Evolutionary conservation across 768 basidiomycete genomes (phyloP), one percentile per base, ranked within the genome.

Genomic region (Stropharia rugosoannulata): DNA sequence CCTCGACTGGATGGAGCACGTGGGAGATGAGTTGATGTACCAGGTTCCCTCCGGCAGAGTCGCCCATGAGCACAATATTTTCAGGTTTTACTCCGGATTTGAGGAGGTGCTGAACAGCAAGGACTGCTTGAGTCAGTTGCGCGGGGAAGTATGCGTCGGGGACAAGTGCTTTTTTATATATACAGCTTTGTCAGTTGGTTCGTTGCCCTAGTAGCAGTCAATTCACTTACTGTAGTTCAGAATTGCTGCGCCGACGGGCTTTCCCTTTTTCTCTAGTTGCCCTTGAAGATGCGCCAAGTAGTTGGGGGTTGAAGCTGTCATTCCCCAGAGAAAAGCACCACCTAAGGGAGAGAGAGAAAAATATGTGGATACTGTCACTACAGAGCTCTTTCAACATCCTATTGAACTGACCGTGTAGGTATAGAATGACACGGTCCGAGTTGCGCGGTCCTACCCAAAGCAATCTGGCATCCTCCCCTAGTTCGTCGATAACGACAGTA

Each of bases 31-130:
- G 54, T 55, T 75, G 71, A 18, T 75, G 59, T 15, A 71, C 59
- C 16, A 77, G 66, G 49, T 71, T 70, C 0, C 57, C 75, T 13
- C 76, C 77, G 12, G 76, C 77, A 1, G 76, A 77, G 58, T 77
- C 76, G 13, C 74, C 75, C 1, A 64, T 66, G 7, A 77, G 46
- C 46, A 70, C 62, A 18, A 76, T 60, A 54, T 74, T 63, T 42
- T 63, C 55, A 1, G 73, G 70, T 13, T 61, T 53, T 5, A 74
- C 56, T 5, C 73, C 74, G 3, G 54, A 54, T 13, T 64, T 57
- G 41, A 73, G 43, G 27, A 78, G 64, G 52, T 73, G 69, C 25
- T 70, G 54, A 13, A 77, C 54, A 1, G 68, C 73, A 9, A 58
- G 47, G 3, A 64, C 55, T 0, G 67, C 61, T 53, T 76, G 73